Conservation (phyloP, 352 stramenopile genomes). For the Blastocystis sp. region DNA sequence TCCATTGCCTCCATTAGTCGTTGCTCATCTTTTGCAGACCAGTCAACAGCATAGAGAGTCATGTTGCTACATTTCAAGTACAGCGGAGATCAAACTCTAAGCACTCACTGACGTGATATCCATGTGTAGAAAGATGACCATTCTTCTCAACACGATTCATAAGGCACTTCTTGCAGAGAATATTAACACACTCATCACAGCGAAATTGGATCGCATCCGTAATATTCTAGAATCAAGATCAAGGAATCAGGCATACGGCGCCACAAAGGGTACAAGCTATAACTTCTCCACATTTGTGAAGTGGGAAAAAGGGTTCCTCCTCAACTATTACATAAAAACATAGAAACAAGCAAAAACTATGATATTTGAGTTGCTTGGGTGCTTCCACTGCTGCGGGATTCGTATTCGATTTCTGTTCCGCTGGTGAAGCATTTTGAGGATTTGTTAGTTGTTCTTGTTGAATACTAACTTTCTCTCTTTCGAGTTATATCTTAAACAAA, state of each 20-base stretch:
- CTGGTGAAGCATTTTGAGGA: background rate
- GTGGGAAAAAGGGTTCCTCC: slow-evolving; percentile 39
- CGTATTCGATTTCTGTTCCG: background rate
- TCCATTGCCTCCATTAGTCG: slow-evolving; percentile 87
- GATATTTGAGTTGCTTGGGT: background rate
- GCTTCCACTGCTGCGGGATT: background rate
- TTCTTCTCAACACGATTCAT: slow-evolving; percentile 71
- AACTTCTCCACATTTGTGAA: background rate
- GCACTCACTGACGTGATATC: slow-evolving; percentile 72
- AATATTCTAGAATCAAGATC: slow-evolving; percentile 66
- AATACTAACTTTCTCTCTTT: background rate
- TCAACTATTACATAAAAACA: background rate
- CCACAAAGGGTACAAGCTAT: background rate
- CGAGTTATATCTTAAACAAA: background rate
- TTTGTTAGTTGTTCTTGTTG: background rate
- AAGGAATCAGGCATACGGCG: background rate
- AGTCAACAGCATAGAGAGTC: slow-evolving; percentile 68
- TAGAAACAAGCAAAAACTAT: background rate
- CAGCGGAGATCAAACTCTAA: background rate
- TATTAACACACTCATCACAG: slow-evolving; percentile 71
- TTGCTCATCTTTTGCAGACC: slow-evolving; percentile 89
- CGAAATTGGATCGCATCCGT: slow-evolving; percentile 70
- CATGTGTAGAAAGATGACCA: slow-evolving; percentile 68
- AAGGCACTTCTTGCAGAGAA: slow-evolving; percentile 91
- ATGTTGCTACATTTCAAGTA: background rate